Base-by-base conservation (phyloP, 768 basidiomycete genomes). In the Infundibulicybe gibba region DNA sequence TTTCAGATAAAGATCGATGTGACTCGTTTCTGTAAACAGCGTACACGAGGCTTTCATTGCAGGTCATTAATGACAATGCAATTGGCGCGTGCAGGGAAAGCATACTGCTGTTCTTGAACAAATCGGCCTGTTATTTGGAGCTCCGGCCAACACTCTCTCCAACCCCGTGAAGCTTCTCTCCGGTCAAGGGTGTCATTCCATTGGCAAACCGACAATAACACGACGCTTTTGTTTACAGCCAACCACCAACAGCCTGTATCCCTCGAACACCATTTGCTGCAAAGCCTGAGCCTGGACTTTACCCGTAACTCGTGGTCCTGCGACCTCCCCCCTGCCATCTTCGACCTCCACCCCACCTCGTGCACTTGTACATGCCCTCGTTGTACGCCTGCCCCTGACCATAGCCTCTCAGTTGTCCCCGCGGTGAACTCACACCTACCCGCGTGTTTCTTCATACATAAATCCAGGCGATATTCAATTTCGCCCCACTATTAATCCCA, bases 401-500 rank as follows among this genome's bases (percentile, higher is more conserved):
- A 70, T 67, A 66, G 69, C 64, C 68, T 69, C 53, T 52, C 55
- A 35, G 45, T 49, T 52, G 54, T 56, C 58, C 64, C 43, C 47
- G 44, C 48, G 49, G 45, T 49, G 48, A 49, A 51, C 48, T 48
- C 52, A 47, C 25, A 44, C 47, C 21, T 43, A 16, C 56, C 56
- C 56, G 54, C 60, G 58, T 62, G 59, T 60, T 54, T 46, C 47
- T 69, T 66, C 60, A 66, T 74, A 73, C 71, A 68, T 70, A 71
- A 71, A 67, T 68, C 68, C 60, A 57, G 65, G 69, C 64, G 63
- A 65, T 67, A 66, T 67, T 69, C 66, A 65, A 67, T 71, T 76
- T 64, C 65, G 57, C 64, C 67, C 67, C 69, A 67, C 72, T 76
- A 73, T 75, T 79, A 76, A 72, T 76, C 67, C 72, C 68, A 65